Evolutionary conservation across 179 eudicot species (phyloP).

Genomic region (Silene coronaria): DNA sequence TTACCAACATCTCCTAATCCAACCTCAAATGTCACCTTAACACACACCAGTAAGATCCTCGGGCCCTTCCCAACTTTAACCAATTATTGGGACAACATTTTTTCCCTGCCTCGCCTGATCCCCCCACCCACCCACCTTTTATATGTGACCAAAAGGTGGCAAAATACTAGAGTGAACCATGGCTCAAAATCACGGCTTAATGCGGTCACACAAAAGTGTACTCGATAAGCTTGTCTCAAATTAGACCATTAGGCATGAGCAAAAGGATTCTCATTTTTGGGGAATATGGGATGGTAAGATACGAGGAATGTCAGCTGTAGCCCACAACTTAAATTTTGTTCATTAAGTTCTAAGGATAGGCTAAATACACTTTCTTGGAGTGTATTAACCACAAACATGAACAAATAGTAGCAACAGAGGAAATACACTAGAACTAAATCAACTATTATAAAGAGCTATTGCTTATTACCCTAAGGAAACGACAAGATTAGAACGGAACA

Average conservation of each 20-base stretch:
- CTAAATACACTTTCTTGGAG: neutral
- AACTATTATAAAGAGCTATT: neutral
- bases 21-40: too few species aligned
- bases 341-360: neutral
- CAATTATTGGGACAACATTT: too few species aligned
- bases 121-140: too few species aligned
- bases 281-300: neutral
- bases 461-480: neutral
- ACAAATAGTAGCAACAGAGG: neutral
- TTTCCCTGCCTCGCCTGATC: too few species aligned
- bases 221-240: neutral
- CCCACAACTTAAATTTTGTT: neutral
- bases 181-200: too few species aligned
- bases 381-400: neutral
- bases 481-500: neutral
- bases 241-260: neutral
- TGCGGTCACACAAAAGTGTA: too few species aligned
- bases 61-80: too few species aligned
- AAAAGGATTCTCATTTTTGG: neutral
- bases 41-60: too few species aligned
- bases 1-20: neutral
- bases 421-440: neutral
- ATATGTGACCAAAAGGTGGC: too few species aligned
- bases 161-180: too few species aligned
- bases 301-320: neutral